Percentiles rank a stretch among this genome's conserved stretches.
Conservation (phyloP, 2,329 filamentous ascomycete genomes). For the Hypoxylon rubiginosum region DNA sequence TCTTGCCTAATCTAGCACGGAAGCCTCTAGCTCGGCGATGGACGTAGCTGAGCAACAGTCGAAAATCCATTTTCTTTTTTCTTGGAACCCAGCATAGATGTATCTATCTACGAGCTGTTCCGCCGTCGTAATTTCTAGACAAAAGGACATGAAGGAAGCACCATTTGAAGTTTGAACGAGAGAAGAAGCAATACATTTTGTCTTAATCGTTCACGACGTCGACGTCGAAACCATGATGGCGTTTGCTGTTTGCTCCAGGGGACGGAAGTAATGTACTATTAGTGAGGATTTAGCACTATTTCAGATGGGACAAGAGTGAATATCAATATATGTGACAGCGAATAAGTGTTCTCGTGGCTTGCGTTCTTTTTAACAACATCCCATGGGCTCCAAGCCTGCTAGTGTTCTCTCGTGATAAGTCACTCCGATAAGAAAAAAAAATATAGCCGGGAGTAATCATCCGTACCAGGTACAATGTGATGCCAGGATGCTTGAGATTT, state of each 20-base stretch:
- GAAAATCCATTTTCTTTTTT: conserved; percentile 45
- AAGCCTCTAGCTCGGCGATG: conserved; percentile 33
- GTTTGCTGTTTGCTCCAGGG: conserved; percentile 26
- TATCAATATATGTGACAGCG: conserved; percentile 37
- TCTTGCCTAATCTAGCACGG: conserved; percentile 44
- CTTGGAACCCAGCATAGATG: conserved; percentile 47
- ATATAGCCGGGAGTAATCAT: conserved; percentile 10
- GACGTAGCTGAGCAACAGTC: conserved; percentile 33
- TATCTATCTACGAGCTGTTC: conserved; percentile 46
- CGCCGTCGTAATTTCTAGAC: conserved; percentile 42
- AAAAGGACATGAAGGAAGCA: conserved; percentile 32
- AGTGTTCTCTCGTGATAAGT: not conserved
- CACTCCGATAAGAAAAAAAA: conserved; percentile 3
- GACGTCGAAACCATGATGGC: conserved; percentile 27
- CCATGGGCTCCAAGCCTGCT: not conserved
- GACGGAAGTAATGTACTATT: conserved; percentile 50
- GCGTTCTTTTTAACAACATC: not conserved
- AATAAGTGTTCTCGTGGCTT: conserved; percentile 4
- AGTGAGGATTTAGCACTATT: conserved; percentile 49
- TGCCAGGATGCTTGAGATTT: not conserved
- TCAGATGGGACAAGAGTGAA: conserved; percentile 37
- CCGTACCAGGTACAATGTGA: conserved; percentile 1
- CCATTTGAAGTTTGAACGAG: conserved; percentile 38
- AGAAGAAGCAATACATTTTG: conserved; percentile 37
- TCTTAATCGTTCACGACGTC: conserved; percentile 40